Evolutionary conservation across 1,284 basidiomycete species (phyloP), one percentile per base, ranked within the genome.

Genomic region (Leccinum cinnamomeum): DNA sequence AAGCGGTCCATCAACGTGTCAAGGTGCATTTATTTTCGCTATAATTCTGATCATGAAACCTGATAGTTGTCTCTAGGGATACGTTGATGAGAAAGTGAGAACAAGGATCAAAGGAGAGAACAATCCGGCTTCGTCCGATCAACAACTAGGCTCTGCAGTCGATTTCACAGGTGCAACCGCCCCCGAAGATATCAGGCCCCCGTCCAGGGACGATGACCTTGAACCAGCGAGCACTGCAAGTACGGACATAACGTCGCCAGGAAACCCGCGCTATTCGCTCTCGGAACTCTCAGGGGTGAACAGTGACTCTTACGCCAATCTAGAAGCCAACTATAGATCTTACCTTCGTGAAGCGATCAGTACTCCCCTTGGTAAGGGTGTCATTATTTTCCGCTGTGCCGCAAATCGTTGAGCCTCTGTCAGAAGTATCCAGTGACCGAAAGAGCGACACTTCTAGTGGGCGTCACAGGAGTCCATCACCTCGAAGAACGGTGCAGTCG

Each of bases 1-100:
- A 59, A 30, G 57, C 5, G 4, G 59, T 71, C 18, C 56, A 2
- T 23, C 37, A 39, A 39, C 63, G 60, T 14, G 30, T 68, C 7
- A 67, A 35, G 16, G 68, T 57, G 7, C 53, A 61, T 48, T 5
- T 7, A 23, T 39, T 10, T 20, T 41, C 18, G 1, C 1, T 7
- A 28, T 14, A 8, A 16, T 44, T 20, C 14, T 28, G 10, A 11
- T 39, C 7, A 11, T 20, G 18, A n/a, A 12, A 18, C 46, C 12
- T 53, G 23, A 25, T 28, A 28, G 14, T 37, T 12, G n/a, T 10
- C 14, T 16, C 14, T n/a, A 71, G 68, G 56, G 55, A 14, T 41
- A 59, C 23, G 60, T 69, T 1, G 33, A 35, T 5, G 20, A 20
- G 10, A 65, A 60, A 55, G 1, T 59, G 5, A 65, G 62, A 54